Evolutionary conservation across 228 moss, liverwort and hornwort genomes (phyloP).

Genomic region (Sphagnum magellanicum): DNA sequence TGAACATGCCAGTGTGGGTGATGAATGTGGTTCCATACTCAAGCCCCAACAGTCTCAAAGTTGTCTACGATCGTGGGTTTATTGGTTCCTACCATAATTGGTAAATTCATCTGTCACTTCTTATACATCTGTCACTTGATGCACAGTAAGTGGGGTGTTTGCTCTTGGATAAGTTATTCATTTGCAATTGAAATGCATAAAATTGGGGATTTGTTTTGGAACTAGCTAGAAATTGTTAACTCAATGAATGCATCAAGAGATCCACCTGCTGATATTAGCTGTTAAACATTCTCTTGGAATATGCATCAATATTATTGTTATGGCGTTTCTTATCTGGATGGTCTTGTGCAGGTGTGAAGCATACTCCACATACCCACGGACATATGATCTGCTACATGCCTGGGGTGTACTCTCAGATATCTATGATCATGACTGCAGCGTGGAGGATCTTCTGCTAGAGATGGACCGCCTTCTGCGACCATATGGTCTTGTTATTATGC

Average conservation of each 20-base stretch:
- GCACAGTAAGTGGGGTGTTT: background rate
- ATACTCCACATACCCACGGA: conserved; percentile 87
- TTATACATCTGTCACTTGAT: too few species aligned
- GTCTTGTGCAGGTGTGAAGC: conserved; percentile 78
- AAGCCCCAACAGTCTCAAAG: conserved; percentile 70
- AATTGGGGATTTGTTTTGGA: background rate
- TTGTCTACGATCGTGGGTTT: conserved; percentile 88
- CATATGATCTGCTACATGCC: conserved; percentile 89
- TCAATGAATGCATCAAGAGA: background rate
- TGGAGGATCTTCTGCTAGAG: conserved; percentile 78
- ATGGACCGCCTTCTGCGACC: conserved; percentile 90
- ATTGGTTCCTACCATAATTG: conserved; percentile 95
- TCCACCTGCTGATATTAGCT: background rate
- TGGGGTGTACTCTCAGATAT: conserved; percentile 89
- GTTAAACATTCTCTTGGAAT: too few species aligned
- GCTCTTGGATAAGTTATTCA: background rate
- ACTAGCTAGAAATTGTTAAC: background rate
- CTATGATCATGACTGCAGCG: conserved; percentile 81
- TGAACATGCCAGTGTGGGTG: conserved; percentile 69
- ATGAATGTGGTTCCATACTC: conserved; percentile 88
- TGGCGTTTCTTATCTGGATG: background rate
- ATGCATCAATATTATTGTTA: too few species aligned
- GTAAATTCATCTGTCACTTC: conserved; percentile 24
- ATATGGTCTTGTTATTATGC: conserved; percentile 70
- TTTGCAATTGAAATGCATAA: background rate